Evolutionary conservation across 306 rosid genomes (phyloP), one percentile per base, ranked within the genome.

Genomic region (Sindora glabra): DNA sequence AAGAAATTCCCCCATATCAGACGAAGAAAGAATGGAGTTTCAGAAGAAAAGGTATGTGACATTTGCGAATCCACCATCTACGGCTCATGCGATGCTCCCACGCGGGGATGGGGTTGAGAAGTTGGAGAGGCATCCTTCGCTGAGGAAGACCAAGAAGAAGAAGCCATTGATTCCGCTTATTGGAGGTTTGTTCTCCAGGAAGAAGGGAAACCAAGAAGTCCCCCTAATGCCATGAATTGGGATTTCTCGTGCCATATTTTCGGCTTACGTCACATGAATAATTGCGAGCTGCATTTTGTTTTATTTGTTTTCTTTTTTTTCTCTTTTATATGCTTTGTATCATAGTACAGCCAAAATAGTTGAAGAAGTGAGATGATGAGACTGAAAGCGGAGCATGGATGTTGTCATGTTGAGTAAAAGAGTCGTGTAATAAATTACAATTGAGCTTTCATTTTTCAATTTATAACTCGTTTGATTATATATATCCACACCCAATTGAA

Each of bases 31-130:
- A 17, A 65, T 66, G 69, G 96, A 89, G 46, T 89, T 89, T 24
- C 96, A 92, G 33, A 92, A 89, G 86, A 89, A 84, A 70, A 78
- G 92, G 68, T 92, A 89, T 10, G 96, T 92, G 59, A 86, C 96
- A 0, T 86, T 86, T 59, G 96, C 94, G 8, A 82, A 88, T 66
- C 84, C 89, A 0, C 87, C 97, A 1, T 83, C 92, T 0, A 56
- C 51, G 0, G 68, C 80, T 36, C 83, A 81, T 30, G 74, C 72
- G 8, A 17, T 62, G 48, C 17, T 74, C 15, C 88, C 89, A 1
- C 95, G 68, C 17, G 86, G 86, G 0, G 94, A 70, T 0, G 86
- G 80, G 1, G 71, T 67, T 50, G 83, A 78, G 40, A 80, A 45
- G 10, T 52, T 89, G 73, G 82, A 80, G 60, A 86, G 92, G 56